Conservation (phyloP, 345 rosid genomes). For the Syzygium aqueum region DNA sequence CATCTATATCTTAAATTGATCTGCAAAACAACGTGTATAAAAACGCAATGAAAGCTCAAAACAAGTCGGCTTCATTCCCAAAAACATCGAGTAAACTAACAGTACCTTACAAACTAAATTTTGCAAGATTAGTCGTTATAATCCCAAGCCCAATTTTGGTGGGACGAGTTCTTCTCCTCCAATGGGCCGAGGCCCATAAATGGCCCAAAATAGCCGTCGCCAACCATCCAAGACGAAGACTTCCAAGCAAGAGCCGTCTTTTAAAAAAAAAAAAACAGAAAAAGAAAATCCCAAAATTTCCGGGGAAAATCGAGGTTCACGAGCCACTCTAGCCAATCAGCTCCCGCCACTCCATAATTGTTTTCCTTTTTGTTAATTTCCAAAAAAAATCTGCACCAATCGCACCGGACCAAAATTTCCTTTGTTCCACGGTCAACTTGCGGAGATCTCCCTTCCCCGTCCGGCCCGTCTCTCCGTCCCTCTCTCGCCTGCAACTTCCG, state of each 20-base stretch:
- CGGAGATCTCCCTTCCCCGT: not conserved
- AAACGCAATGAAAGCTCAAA: not conserved
- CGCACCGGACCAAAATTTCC: not conserved
- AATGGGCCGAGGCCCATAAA: not conserved
- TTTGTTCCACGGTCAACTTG: not conserved
- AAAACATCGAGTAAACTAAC: not conserved
- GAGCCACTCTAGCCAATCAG: not conserved
- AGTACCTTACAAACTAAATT: not conserved
- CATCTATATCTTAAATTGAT: not conserved
- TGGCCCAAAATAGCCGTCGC: not conserved
- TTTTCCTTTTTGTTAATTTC: not conserved
- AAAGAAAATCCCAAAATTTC: not conserved
- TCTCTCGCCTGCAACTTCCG: not conserved
- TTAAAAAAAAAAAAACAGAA: not conserved
- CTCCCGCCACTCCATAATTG: not conserved
- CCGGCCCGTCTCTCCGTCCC: not conserved
- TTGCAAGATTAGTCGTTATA: not conserved
- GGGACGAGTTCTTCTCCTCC: not conserved
- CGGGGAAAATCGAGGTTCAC: not conserved
- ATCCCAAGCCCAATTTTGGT: not conserved
- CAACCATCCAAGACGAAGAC: not conserved
- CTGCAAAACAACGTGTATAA: fast-evolving
- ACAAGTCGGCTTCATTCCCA: not conserved
- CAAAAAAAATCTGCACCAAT: not conserved
- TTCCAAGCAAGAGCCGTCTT: not conserved